Evolutionary conservation across 768 basidiomycete species (phyloP).

Genomic region (Calocera cornea): DNA sequence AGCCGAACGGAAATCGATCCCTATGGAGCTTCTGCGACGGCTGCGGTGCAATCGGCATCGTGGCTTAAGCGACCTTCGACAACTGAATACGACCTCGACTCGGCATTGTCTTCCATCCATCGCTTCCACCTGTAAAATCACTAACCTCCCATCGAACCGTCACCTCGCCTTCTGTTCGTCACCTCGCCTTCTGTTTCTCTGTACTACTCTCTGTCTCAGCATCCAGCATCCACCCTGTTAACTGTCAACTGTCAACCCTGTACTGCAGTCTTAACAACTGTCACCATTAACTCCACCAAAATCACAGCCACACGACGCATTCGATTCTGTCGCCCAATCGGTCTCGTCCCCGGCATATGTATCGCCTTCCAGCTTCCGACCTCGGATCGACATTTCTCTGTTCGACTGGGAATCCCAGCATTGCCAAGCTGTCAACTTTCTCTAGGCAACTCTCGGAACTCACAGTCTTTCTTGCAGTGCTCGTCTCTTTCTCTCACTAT

Average conservation of each 20-base stretch:
- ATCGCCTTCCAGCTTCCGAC: neutral
- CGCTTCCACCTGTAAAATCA: neutral
- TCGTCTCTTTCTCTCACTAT: neutral
- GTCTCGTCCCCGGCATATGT: neutral
- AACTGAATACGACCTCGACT: neutral
- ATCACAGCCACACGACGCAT: neutral
- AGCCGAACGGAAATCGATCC: neutral
- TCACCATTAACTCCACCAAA: neutral
- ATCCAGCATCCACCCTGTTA: neutral
- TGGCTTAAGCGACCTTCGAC: neutral
- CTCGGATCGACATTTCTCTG: neutral
- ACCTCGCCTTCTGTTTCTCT: neutral
- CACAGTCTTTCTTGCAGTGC: neutral
- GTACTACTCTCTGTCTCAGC: slow-evolving; percentile 5
- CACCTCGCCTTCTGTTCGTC: neutral
- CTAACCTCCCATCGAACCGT: neutral
- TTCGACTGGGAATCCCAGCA: neutral
- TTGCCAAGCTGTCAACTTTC: neutral
- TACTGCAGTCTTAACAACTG: neutral
- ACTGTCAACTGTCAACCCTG: neutral
- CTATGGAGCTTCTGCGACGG: neutral
- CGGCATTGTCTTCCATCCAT: neutral
- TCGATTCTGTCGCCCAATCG: neutral
- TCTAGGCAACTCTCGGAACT: neutral
- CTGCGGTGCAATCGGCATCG: neutral